Base-by-base conservation (phyloP, 805 yeast genomes). In the Yamadazyma tumulicola region DNA sequence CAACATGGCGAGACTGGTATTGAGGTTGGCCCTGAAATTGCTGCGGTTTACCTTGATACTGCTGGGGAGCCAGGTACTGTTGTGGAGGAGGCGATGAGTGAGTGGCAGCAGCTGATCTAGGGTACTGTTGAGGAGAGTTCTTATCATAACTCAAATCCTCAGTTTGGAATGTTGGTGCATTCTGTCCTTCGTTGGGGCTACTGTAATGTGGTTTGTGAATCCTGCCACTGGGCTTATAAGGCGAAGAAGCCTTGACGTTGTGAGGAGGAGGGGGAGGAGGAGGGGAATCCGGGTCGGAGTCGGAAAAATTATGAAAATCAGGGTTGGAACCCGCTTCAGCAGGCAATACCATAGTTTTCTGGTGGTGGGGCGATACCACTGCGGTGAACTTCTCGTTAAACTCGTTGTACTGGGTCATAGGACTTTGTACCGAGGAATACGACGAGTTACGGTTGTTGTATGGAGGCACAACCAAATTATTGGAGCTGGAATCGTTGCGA, bases 321-420 rank as follows among this genome's bases (percentile, higher is more conserved):
- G 32, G 31, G n/a, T 19, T 22, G 10, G 27, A 25, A 15, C 36
- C 20, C 7, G 30, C 21, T 22, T 27, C 26, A 8, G 16, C 15
- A 17, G 12, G 26, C n/a, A n/a, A n/a, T 21, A 19, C 35, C 17
- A 22, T 31, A n/a, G 19, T 28, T 13, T 32, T 39, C 13, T 35
- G 31, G 10, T 26, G 15, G 14, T 27, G 27, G 10, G 47, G 47
- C 7, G 47, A 34, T 6, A 43, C 26, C 18, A 38, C 24, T 6
- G 42, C 35, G 13, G 14, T 47, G 44, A 64, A 63, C 37, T 64
- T 69, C 35, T 58, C 54, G 42, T 57, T 64, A 47, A 67, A 63
- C 45, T 67, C 70, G 32, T 58, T 46, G 40, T 63, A 66, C 41
- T 67, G 73, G 1, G 72, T 63, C 56, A 54, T 56, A 6, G 73